Base-by-base conservation (phyloP, 2,329 filamentous ascomycete species). In the Dactylellina haptotyla region DNA sequence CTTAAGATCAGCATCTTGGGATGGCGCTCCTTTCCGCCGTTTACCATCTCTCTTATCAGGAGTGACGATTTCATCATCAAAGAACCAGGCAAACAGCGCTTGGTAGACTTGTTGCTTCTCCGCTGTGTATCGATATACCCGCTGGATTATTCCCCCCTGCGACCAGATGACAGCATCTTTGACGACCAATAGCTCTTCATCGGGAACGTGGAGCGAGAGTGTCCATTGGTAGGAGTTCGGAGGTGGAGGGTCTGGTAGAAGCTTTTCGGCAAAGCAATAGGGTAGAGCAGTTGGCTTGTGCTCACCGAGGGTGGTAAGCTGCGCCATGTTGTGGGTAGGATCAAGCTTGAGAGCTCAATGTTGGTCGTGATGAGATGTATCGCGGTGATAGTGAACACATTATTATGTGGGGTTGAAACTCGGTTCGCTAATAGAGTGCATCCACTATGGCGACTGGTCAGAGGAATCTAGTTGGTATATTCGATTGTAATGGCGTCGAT, bases 31-130 rank as follows among this genome's bases (percentile, higher is more conserved):
- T 25, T 69, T 77, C 32, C 77, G 77, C 32, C 75, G 69, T 46
- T 78, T 78, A 23, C 75, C 75, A 3, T 76, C 76, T 25, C 75
- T 76, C 37, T 76, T 77, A 45, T 69, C 76, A 14, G 45, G 46
- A 14, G 59, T 41, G 26, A 75, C 69, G 14, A 59, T 75, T 51
- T 77, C 77, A 18, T 78, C 77, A 16, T 77, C 76, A 0, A 89
- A 88, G 78, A 99, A 98, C 77, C 88, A 89, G 43, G 94, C 92
- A 76, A 98, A 85, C 39, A 98, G 83, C 16, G 93, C 93, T 80
- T 97, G 92, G n/a, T 87, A 86, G 70, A 99, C 89, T 26, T 88
- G 84, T 80, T 98, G 93, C 76, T 93, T 90, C 80, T 98, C 94
- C 20, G 92, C 84, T 72, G 93, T 88, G 80, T 98, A 93, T 75